A percentile compares a stretch with the other conserved stretches of the same genome.
phyloP scores from a whole-genome alignment of 306 rosid species.

The Prunus mume region DNA sequence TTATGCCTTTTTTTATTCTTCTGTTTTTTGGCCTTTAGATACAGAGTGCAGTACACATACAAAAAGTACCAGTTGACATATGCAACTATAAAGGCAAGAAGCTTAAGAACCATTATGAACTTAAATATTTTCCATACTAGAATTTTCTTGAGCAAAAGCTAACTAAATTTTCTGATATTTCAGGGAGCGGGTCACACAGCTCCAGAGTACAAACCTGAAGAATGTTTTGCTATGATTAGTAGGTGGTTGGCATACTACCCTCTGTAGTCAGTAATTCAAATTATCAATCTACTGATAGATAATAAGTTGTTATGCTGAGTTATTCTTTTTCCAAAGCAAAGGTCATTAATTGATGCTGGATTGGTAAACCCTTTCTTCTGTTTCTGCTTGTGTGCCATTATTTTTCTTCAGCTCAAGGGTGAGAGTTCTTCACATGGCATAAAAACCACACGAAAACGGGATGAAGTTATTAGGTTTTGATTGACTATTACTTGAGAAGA shows the following conservation, averaged over 20 bases:
- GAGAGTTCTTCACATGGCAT: no score
- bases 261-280: no score
- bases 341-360: no score
- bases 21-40: constrained; percentile 1
- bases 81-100: constrained; percentile 15
- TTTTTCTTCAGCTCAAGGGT: no score
- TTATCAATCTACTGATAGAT: no score
- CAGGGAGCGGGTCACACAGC: constrained; percentile 16
- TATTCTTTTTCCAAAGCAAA: no score
- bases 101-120: neutral
- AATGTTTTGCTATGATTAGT: constrained; percentile 18
- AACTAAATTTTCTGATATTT: neutral
- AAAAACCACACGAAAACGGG: no score
- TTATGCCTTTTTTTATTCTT: neutral
- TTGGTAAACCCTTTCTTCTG: no score
- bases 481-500: no score
- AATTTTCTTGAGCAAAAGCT: neutral
- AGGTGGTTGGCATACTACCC: constrained; percentile 17
- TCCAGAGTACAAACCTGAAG: constrained; percentile 32
- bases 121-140: neutral
- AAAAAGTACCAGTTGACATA: neutral
- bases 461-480: no score
- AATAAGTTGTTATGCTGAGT: no score
- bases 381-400: no score
- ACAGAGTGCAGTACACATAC: constrained; percentile 1